These are phyloP conservation scores for Tremella fuciformis DNA, from an alignment of 768 basidiomycete species.

Conservation along the genomic window DNA sequence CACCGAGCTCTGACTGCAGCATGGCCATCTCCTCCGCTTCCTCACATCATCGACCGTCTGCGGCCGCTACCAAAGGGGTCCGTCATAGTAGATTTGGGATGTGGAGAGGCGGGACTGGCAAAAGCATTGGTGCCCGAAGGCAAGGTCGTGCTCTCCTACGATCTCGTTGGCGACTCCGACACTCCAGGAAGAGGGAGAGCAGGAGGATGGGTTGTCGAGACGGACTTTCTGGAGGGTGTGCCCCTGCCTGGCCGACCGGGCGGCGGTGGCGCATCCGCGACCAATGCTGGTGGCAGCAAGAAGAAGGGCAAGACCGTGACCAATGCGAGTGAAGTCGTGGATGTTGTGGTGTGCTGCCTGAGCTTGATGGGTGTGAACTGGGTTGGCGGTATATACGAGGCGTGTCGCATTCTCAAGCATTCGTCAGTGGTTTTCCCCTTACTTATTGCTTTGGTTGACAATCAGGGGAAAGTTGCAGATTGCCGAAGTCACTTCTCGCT, in stretches of 20 bases:
- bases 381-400: conserved; percentile 83
- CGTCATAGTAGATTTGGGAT: conserved; percentile 88
- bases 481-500: conserved; percentile 52
- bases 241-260: conserved; percentile 71
- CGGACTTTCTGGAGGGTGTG: conserved; percentile 76
- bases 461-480: conserved; percentile 48
- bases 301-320: conserved; percentile 52
- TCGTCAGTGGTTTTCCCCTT: conserved; percentile 59
- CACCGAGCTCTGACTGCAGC: conserved; percentile 86
- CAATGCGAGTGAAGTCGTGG: conserved; percentile 73
- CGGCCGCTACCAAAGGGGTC: conserved; percentile 64
- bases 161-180: conserved; percentile 55
- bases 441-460: neutral
- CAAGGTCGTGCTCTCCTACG: conserved; percentile 48
- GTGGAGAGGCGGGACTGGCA: conserved; percentile 88
- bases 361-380: conserved; percentile 98
- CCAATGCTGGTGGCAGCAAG: conserved; percentile 35
- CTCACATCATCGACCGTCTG: conserved; percentile 68
- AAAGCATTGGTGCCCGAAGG: conserved; percentile 68
- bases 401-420: conserved; percentile 79
- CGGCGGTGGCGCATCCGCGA: neutral
- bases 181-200: conserved; percentile 37
- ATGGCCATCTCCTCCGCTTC: conserved; percentile 94
- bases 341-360: conserved; percentile 87
- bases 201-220: conserved; percentile 72